Evolutionary conservation across 139 green algal genomes (phyloP).

Genomic region (Micromonas commoda): DNA sequence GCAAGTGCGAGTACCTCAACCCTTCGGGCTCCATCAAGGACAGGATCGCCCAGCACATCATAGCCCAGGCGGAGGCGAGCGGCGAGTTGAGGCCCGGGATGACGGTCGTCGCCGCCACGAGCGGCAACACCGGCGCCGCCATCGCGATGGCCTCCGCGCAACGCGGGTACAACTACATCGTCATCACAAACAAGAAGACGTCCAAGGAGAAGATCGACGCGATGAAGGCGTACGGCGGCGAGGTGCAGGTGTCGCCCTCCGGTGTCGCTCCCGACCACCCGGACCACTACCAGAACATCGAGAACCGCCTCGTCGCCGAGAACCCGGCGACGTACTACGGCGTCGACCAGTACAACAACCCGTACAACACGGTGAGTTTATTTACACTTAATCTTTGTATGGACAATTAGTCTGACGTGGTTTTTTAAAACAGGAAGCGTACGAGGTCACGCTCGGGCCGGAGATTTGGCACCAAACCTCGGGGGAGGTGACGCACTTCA

Average conservation of each 20-base stretch:
- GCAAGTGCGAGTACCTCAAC: conserved; percentile 48
- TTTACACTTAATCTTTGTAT: no score
- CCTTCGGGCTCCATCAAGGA: conserved; percentile 45
- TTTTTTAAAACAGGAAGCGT: no score
- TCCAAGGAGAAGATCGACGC: conserved; percentile 28
- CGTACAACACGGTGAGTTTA: conserved; percentile 30
- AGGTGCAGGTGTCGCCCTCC: conserved; percentile 21
- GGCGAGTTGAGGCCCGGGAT: conserved; percentile 33
- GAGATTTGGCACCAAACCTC: conserved; percentile 34
- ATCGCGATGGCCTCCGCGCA: conserved; percentile 35
- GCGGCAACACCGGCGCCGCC: conserved; percentile 35
- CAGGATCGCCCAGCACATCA: conserved; percentile 38
- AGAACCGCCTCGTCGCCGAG: conserved; percentile 14
- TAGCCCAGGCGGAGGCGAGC: conserved; percentile 2
- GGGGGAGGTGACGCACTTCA: conserved; percentile 38
- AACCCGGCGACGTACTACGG: conserved; percentile 32
- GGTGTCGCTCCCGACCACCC: conserved; percentile 28
- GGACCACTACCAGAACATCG: conserved; percentile 34
- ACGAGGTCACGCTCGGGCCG: conserved; percentile 32
- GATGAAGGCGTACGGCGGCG: conserved; percentile 30
- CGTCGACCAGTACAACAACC: conserved; percentile 37
- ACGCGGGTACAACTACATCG: conserved; percentile 33
- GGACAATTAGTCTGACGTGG: no score
- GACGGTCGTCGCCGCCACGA: conserved; percentile 34
- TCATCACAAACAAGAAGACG: conserved; percentile 35